Percentiles rank a stretch among this genome's conserved stretches.
These are phyloP conservation scores for Candida jianshihensis DNA, from an alignment of 805 yeast species.

Conservation along the genomic window DNA sequence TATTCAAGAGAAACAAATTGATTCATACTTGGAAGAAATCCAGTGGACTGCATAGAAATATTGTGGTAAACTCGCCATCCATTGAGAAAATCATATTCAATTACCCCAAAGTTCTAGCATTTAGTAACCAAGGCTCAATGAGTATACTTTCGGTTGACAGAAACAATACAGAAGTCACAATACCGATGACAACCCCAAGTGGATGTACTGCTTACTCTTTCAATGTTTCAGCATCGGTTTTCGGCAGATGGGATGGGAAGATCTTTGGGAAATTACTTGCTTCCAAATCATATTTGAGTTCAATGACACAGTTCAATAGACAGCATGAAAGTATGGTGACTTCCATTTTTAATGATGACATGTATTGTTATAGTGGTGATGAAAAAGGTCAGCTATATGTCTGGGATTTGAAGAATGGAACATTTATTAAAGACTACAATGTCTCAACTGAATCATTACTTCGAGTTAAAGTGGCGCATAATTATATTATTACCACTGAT, in stretches of 20 bases:
- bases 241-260: slow-evolving; percentile 16
- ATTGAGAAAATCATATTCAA: slow-evolving; percentile 7
- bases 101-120: slow-evolving; percentile 12
- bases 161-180: slow-evolving; percentile 8
- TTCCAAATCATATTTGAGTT: slow-evolving; percentile 11
- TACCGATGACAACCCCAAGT: slow-evolving; percentile 16
- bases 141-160: slow-evolving; percentile 11
- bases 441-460: slow-evolving; percentile 4
- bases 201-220: slow-evolving; percentile 12
- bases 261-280: slow-evolving; percentile 11
- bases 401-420: slow-evolving; percentile 12
- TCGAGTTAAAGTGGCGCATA: slow-evolving; percentile 8
- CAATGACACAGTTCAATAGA: slow-evolving; percentile 4
- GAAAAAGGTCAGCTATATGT: slow-evolving; percentile 10
- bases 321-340: slow-evolving; percentile 10
- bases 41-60: slow-evolving; percentile 8
- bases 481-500: slow-evolving; percentile 7
- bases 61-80: slow-evolving; percentile 3
- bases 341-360: slow-evolving; percentile 10
- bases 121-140: slow-evolving; percentile 15
- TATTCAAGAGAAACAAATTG: slow-evolving; percentile 23
- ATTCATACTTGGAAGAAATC: slow-evolving; percentile 14
- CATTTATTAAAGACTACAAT: slow-evolving; percentile 4
- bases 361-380: slow-evolving; percentile 18
- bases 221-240: slow-evolving; percentile 9